Percentiles rank a stretch among this genome's conserved stretches.
phyloP scores from a whole-genome alignment of 2,329 filamentous ascomycete species.

The Fusarium secorum region DNA sequence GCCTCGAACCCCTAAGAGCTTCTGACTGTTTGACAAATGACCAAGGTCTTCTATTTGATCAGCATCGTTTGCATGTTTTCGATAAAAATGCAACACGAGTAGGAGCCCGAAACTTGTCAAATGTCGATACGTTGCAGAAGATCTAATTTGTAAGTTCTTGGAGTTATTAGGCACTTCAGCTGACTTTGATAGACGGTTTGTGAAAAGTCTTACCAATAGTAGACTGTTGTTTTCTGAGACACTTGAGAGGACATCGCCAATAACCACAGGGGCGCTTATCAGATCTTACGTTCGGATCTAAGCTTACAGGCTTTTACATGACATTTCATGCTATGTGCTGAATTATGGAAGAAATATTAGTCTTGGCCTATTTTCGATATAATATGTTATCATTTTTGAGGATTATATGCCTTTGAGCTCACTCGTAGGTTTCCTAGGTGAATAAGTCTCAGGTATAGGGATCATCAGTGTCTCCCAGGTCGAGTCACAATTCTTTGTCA shows the following conservation, averaged over 20 bases:
- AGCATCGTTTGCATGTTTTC: neutral
- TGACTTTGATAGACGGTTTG: neutral
- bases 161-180: neutral
- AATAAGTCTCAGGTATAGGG: rapidly evolving
- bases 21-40: neutral
- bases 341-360: neutral
- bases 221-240: too few species aligned
- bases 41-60: rapidly evolving
- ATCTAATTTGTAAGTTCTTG: too few species aligned
- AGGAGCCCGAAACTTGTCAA: neutral
- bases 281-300: rapidly evolving
- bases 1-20: neutral
- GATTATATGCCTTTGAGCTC: neutral
- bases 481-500: neutral
- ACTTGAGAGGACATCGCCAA: neutral
- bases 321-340: neutral
- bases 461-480: neutral
- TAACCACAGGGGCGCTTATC: rapidly evolving
- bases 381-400: neutral
- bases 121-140: neutral
- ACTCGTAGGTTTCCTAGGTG: neutral
- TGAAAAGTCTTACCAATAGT: neutral
- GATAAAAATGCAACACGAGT: rapidly evolving
- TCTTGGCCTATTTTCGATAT: neutral
- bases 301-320: neutral